Conservation (phyloP, 345 rosid genomes). For the Heritiera fomes region DNA sequence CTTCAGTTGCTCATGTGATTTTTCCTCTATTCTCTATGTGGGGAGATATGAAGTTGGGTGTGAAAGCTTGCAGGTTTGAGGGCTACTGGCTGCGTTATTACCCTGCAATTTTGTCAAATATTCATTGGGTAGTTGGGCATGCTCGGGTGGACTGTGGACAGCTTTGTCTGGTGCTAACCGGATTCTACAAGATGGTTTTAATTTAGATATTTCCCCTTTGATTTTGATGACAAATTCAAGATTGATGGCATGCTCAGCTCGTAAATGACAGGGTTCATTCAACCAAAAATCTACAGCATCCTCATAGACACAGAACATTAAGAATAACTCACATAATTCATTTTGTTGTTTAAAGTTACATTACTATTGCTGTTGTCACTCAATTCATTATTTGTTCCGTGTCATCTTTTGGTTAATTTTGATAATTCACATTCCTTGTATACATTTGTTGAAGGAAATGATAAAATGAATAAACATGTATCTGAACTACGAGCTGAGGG, state of each 20-base stretch:
- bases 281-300: neutral
- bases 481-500: neutral
- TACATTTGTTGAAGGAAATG: neutral
- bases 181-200: neutral
- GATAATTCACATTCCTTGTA: neutral
- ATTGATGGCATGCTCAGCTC: neutral
- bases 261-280: neutral
- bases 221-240: slow-evolving; percentile 3
- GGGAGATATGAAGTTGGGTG: slow-evolving; percentile 4
- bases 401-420: neutral
- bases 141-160: slow-evolving; percentile 18
- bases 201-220: neutral
- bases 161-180: neutral
- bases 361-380: neutral
- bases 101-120: neutral
- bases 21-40: neutral
- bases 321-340: neutral
- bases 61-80: neutral
- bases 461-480: neutral
- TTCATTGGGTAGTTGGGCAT: neutral
- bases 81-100: neutral
- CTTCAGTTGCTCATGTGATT: neutral
- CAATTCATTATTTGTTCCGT: neutral
- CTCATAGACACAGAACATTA: slow-evolving; percentile 6
- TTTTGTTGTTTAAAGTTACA: neutral